Base-by-base conservation (phyloP, 139 green algal genomes). In the Haematococcus lacustris region DNA sequence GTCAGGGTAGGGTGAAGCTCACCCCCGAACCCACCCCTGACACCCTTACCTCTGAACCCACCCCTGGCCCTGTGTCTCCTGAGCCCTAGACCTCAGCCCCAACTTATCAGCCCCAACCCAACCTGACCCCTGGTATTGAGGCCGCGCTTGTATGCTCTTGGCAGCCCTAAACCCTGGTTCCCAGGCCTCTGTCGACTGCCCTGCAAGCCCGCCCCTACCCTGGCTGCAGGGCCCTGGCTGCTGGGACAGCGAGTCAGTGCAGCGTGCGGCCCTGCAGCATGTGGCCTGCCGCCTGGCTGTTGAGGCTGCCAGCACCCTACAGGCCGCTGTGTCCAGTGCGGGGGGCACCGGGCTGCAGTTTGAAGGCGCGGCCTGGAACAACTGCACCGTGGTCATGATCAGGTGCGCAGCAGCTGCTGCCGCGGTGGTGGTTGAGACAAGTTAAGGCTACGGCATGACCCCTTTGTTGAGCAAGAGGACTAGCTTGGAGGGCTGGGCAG, bases 301-400 rank as follows among this genome's bases (percentile, higher is more conserved):
- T 41, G 64, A 66, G 28, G 87, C 80, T 1, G 70, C 68, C 0
- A 57, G 79, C 2, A 39, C 43, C 59, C 75, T 91, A 68, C 34
- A 23, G 51, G 38, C 28, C 1, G 78, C 72, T 23, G 80, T 70
- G 13, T 78, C 41, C n/a, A 5, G 41, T 3, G 67, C 41, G 17
- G 63, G 26, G 38, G 26, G 38, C 1, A 53, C 71, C 71, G 91
- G 71, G 35, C 64, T 88, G 32, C 74, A 62, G 26, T 93, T 94
- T 79, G 88, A 96, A 74, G 91, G 91, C 0, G 59, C 70, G 9
- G 51, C 83, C 9, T 97, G 91, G 91, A 94, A 93, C 82, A 77
- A 71, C 64, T 82, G 69, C 74, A 93, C 84, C 0, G 82, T 93
- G 34, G 75, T 85, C 40, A 77, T 91, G 35, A 92, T 97, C 78